Percentiles rank a stretch among this genome's conserved stretches.
phyloP scores from a whole-genome alignment of 73 alveolate genomes.

The Effrenium voratum region DNA sequence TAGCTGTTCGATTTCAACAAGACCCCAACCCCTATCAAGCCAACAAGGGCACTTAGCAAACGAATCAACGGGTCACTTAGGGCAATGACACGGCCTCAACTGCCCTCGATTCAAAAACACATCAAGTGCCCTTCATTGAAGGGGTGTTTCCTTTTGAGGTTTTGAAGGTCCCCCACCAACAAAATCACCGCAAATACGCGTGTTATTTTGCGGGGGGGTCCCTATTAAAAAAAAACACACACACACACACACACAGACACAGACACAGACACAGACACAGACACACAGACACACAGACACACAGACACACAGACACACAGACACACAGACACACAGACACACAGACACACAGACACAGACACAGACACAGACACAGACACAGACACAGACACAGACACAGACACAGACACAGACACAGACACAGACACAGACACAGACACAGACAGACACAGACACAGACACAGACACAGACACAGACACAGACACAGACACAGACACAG shows the following conservation, averaged over 20 bases:
- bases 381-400: neutral
- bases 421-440: neutral
- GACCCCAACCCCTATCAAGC: no score
- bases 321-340: neutral
- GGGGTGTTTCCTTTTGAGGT: no score
- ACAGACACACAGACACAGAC: neutral
- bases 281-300: constrained; percentile 4
- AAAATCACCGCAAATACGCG: no score
- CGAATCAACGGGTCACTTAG: no score
- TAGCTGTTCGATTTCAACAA: no score
- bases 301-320: neutral
- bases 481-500: constrained; percentile 4
- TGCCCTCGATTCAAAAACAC: no score
- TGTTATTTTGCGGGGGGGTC: no score
- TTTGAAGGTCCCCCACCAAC: no score
- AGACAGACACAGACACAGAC: neutral
- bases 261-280: neutral
- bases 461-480: neutral
- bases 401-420: neutral
- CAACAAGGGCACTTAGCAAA: no score
- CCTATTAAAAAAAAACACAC: no score
- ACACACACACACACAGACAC: neutral
- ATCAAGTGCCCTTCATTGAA: no score
- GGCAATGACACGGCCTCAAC: no score
- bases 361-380: neutral